Evolutionary conservation across 371 early-diverging fungal genomes (phyloP).

Genomic region (Mucor lusitanicus): DNA sequence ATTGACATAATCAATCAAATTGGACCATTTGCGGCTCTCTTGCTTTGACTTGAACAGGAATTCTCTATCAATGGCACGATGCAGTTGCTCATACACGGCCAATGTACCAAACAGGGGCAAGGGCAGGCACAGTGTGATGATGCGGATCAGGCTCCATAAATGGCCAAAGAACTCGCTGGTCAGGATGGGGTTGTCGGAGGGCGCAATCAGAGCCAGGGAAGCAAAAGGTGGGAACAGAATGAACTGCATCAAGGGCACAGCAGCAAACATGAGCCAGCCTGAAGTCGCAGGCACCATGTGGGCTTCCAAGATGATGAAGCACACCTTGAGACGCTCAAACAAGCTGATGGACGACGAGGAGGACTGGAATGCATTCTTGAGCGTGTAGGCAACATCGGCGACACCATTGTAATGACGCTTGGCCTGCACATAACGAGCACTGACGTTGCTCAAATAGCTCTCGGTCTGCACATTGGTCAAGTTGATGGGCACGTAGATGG

Average conservation of each 20-base stretch:
- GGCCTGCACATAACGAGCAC: conserved; percentile 73
- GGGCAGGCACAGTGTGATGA: conserved; percentile 50
- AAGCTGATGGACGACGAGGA: conserved; percentile 30
- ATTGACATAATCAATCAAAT: conserved; percentile 47
- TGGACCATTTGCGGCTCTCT: conserved; percentile 43
- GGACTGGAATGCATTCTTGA: conserved; percentile 40
- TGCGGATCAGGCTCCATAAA: conserved; percentile 46
- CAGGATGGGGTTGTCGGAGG: conserved; percentile 42
- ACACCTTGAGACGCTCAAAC: conserved; percentile 44
- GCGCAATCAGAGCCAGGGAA: conserved; percentile 32
- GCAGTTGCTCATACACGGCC: conserved; percentile 52
- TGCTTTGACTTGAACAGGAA: conserved; percentile 36
- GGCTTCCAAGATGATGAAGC: conserved; percentile 52
- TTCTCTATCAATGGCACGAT: conserved; percentile 48
- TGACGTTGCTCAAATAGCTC: conserved; percentile 57
- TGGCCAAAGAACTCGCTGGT: conserved; percentile 45
- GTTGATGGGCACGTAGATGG: conserved; percentile 77
- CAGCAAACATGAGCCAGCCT: conserved; percentile 63
- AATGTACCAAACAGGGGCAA: conserved; percentile 51
- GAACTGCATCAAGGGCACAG: conserved; percentile 57
- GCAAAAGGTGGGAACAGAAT: conserved; percentile 45
- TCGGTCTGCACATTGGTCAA: conserved; percentile 71
- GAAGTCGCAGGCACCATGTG: conserved; percentile 58
- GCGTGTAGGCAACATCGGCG: conserved; percentile 59
- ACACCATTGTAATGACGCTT: conserved; percentile 70